phyloP scores from a whole-genome alignment of 257 asterid genomes.

The Nicotiana paniculata region DNA sequence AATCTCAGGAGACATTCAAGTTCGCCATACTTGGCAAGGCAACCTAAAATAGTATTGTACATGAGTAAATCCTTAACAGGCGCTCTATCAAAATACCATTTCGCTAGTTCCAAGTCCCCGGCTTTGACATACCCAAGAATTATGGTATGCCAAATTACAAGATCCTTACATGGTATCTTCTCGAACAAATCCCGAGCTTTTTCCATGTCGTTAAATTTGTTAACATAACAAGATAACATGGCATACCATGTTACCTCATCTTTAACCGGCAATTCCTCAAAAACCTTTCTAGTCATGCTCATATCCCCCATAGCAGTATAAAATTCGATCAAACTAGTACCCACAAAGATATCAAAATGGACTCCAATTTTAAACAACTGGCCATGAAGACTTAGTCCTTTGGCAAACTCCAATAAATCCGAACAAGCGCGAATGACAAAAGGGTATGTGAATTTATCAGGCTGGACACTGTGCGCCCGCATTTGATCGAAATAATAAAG shows the following conservation, averaged over 20 bases:
- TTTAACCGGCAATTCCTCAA: slow-evolving; percentile 13
- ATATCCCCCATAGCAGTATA: slow-evolving; percentile 5
- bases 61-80: slow-evolving; percentile 20
- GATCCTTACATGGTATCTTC: slow-evolving; percentile 14
- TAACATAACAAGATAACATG: slow-evolving; percentile 5
- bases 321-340: slow-evolving; percentile 14
- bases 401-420: slow-evolving; percentile 3
- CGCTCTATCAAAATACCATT: slow-evolving; percentile 9
- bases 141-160: slow-evolving; percentile 14
- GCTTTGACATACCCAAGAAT: slow-evolving; percentile 11
- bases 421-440: slow-evolving; percentile 14
- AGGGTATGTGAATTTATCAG: slow-evolving; percentile 19
- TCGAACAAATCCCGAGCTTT: slow-evolving; percentile 11
- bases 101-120: slow-evolving; percentile 12
- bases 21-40: slow-evolving; percentile 16
- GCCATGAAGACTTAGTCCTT: slow-evolving; percentile 9
- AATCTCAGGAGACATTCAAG: slow-evolving; percentile 5
- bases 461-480: not conserved
- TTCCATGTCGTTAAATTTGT: slow-evolving; percentile 10
- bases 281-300: not conserved
- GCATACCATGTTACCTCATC: slow-evolving; percentile 15
- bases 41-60: slow-evolving; percentile 15
- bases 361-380: slow-evolving; percentile 14
- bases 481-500: slow-evolving; percentile 6
- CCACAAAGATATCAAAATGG: slow-evolving; percentile 14